Evolutionary conservation across 495 filamentous ascomycete species (phyloP), one percentile per base, ranked within the genome.

Genomic region (Penicillium lagena): DNA sequence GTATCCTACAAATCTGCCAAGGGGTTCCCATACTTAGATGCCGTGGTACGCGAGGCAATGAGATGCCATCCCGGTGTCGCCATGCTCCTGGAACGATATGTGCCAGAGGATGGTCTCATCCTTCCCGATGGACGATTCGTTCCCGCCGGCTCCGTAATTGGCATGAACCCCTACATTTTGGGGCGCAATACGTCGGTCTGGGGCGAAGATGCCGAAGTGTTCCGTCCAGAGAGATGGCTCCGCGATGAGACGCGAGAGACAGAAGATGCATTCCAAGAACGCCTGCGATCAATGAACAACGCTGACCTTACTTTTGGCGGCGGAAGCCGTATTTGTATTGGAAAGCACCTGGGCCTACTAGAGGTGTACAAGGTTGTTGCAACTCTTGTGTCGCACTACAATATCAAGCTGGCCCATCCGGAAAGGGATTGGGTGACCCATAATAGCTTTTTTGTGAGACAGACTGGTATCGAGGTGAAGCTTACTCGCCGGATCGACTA

Each of bases 181-280:
- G 72, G 75, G 41, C 66, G 78, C 1, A 68, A 79, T 37, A 64
- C 63, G 47, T 64, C 60, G 0, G 51, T 78, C n/a, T 87, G 80
- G 56, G 83, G 84, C 1, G 55, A 72, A 6, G 83, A 88, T 47
- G 77, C 81, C 7, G 77, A 83, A 2, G 50, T 54, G 1, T 89
- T 76, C 51, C 60, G 75, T 12, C 83, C 85, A 0, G 82, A 83
- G 58, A 54, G 85, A 34, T 87, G 85, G 84, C 52, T 88, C 33
- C 72, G 77, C 44, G 54, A 55, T 35, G 68, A 71, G 31, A 56
- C 30, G 65, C 46, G 66, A 64, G 60, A 59, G 56, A 51, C 66
- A 53, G 29, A 67, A 52, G 57, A 65, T 44, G 39, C 72, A 68
- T 78, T 71, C 70, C 62, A 62, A 63, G 41, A 71, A 68, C 52